phyloP scores from a whole-genome alignment of 1,139 yeast genomes.

The Scheffersomyces lignicola region DNA sequence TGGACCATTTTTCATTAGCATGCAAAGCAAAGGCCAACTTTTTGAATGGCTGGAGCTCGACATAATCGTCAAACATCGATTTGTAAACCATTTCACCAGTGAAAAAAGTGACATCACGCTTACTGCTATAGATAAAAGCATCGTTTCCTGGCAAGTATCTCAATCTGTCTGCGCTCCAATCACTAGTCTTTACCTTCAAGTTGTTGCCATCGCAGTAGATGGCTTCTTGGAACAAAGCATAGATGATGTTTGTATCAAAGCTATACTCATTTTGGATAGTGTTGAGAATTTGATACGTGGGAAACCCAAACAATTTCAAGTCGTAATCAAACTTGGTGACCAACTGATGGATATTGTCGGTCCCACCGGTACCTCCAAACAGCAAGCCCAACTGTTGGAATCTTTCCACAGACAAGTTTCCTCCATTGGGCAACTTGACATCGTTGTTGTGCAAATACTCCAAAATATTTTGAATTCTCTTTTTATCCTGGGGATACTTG shows the following conservation, averaged over 20 bases:
- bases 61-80: conserved; percentile 50
- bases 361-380: conserved; percentile 54
- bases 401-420: conserved; percentile 47
- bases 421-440: conserved; percentile 49
- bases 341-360: conserved; percentile 45
- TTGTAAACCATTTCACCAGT: conserved; percentile 61
- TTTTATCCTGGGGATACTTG: conserved; percentile 48
- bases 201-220: conserved; percentile 48
- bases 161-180: conserved; percentile 53
- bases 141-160: conserved; percentile 28
- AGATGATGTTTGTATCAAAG: conserved; percentile 54
- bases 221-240: conserved; percentile 58
- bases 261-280: conserved; percentile 31
- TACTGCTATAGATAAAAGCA: conserved; percentile 21
- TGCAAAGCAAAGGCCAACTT: conserved; percentile 46
- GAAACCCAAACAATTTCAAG: conserved; percentile 28
- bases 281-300: conserved; percentile 35
- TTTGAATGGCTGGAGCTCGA: conserved; percentile 41
- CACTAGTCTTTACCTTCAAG: conserved; percentile 16
- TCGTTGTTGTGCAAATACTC: conserved; percentile 27
- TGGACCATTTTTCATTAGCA: conserved; percentile 37
- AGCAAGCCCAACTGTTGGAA: conserved; percentile 52
- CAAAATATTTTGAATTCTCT: conserved; percentile 38
- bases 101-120: conserved; percentile 36
- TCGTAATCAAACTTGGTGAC: conserved; percentile 42